Evolutionary conservation across 257 asterid species (phyloP), one percentile per base, ranked within the genome.

Genomic region (Marsdenia floribunda): DNA sequence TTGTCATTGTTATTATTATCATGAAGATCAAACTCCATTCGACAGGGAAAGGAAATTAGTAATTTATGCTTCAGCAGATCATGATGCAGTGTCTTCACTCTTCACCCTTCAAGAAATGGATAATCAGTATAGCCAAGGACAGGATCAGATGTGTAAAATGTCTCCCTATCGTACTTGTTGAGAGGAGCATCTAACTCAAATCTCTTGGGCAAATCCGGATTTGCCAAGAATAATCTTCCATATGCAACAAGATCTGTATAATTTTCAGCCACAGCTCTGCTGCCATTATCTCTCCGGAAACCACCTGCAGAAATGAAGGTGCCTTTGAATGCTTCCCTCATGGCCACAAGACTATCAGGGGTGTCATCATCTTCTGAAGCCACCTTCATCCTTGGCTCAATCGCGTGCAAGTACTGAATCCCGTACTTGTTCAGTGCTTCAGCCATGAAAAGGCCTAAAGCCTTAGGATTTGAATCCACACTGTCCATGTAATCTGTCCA

Each of bases 181-280:
- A 77, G 77, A 74, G 80, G 80, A 22, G 82, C 77, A 74, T 81
- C 61, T 3, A 81, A 18, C 68, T 81, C 80, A 47, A 63, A 81
- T 59, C 85, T 64, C 61, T 58, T 81, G 13, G 85, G 82, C 66
- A 70, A 70, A 81, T 82, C 83, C 12, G 85, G 85, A 75, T 82
- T 82, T 8, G 82, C 80, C 68, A 82, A 42, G 70, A 82, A 78
- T 26, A 29, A 11, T 18, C 73, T 68, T 9, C 82, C 78, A 67
- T 74, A 75, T 0, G 73, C 82, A 52, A 78, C 70, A 18, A 82
- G 80, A 72, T 81, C 82, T 3, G 80, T 53, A 11, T 26, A 13
- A 29, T 65, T 64, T 69, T 81, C 82, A 12, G 35, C 44, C 24
- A 77, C 66, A 13, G 75, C 82, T 74, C 77, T 74, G 60, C 69